Evolutionary conservation across 129 eudicot genomes (phyloP).

Genomic region (Chrysanthemum lavandulifolium): DNA sequence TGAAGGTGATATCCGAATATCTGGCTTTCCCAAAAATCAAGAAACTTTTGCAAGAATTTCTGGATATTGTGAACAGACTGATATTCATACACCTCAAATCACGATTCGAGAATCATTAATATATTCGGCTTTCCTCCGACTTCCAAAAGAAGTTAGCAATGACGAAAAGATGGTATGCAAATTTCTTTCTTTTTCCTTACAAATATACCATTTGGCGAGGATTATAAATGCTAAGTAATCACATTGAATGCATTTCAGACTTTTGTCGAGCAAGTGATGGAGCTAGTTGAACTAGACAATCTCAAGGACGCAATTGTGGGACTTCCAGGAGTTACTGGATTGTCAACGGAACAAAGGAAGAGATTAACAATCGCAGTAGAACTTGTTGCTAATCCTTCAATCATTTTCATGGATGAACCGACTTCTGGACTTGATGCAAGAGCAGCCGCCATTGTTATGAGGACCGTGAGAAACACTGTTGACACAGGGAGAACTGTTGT

Average conservation of each 20-base stretch:
- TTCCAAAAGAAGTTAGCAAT: slow-evolving; percentile 66
- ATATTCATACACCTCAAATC: slow-evolving; percentile 87
- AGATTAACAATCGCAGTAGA: slow-evolving; percentile 93
- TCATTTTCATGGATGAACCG: slow-evolving; percentile 97
- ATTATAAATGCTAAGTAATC: background rate
- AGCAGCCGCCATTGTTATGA: slow-evolving; percentile 99
- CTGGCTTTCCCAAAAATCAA: slow-evolving; percentile 86
- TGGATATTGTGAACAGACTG: slow-evolving; percentile 92
- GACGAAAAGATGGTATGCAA: slow-evolving; percentile 73
- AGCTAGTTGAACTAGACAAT: slow-evolving; percentile 63
- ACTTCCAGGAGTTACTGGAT: slow-evolving; percentile 72
- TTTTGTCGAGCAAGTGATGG: slow-evolving; percentile 75
- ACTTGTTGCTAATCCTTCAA: slow-evolving; percentile 95
- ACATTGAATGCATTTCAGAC: slow-evolving; percentile 30
- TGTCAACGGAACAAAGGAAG: slow-evolving; percentile 89
- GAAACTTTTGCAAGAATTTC: slow-evolving; percentile 88
- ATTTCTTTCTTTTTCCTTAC: background rate
- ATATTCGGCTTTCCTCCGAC: slow-evolving; percentile 83
- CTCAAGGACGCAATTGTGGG: slow-evolving; percentile 87
- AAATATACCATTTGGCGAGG: background rate
- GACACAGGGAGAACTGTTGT: slow-evolving; percentile 97
- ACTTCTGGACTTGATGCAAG: slow-evolving; percentile 98
- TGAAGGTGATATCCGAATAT: slow-evolving; percentile 84
- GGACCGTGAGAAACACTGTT: slow-evolving; percentile 94
- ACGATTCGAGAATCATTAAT: slow-evolving; percentile 75